Evolutionary conservation across 495 filamentous ascomycete genomes (phyloP).

Genomic region (Usnea hakonensis): DNA sequence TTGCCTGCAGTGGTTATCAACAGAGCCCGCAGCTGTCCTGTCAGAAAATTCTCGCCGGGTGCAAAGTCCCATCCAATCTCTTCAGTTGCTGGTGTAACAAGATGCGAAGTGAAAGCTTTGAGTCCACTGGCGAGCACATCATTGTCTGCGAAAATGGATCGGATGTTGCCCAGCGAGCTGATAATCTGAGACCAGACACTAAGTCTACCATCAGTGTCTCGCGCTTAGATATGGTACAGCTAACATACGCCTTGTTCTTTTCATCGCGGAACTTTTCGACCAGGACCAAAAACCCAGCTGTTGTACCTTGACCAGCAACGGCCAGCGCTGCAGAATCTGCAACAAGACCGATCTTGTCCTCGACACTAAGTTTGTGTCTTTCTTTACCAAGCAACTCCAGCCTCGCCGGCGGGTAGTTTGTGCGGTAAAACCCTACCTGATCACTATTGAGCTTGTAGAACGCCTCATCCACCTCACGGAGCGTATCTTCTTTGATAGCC

Average conservation of each 20-base stretch:
- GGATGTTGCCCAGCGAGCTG: slow-evolving; percentile 56
- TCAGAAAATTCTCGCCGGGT: slow-evolving; percentile 71
- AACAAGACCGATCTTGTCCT: slow-evolving; percentile 86
- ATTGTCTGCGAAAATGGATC: slow-evolving; percentile 55
- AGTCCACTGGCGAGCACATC: slow-evolving; percentile 54
- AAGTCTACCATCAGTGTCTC: slow-evolving; percentile 19
- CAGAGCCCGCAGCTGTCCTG: slow-evolving; percentile 68
- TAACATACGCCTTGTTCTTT: slow-evolving; percentile 60
- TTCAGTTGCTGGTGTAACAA: slow-evolving; percentile 63
- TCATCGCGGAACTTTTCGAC: slow-evolving; percentile 76
- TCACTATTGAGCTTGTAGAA: slow-evolving; percentile 92
- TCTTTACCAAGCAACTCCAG: slow-evolving; percentile 71
- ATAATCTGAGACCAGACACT: slow-evolving; percentile 81
- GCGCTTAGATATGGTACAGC: neutral
- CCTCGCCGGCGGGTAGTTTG: slow-evolving; percentile 76
- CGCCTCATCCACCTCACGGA: slow-evolving; percentile 60
- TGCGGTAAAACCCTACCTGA: slow-evolving; percentile 85
- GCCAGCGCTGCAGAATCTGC: slow-evolving; percentile 90
- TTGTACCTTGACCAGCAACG: slow-evolving; percentile 73
- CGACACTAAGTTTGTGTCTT: slow-evolving; percentile 61
- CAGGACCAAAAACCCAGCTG: slow-evolving; percentile 69
- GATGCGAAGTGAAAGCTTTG: slow-evolving; percentile 62
- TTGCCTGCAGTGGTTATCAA: slow-evolving; percentile 67
- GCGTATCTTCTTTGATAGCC: slow-evolving; percentile 63
- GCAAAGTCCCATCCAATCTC: slow-evolving; percentile 79